Base-by-base conservation (phyloP, 2,329 filamentous ascomycete species). In the Sphaerostilbella broomeana region DNA sequence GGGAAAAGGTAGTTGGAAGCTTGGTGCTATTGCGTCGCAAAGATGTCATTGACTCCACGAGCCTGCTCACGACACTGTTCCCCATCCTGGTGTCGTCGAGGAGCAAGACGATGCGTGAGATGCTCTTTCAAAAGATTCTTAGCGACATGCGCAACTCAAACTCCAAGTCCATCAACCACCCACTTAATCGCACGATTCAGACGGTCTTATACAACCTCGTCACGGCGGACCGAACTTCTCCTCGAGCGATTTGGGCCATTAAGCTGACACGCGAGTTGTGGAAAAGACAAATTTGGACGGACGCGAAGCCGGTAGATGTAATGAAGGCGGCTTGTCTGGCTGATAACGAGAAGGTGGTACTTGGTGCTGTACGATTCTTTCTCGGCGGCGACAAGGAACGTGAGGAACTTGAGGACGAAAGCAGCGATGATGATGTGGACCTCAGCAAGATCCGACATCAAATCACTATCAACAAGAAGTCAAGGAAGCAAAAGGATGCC, bases 251-350 rank as follows among this genome's bases (percentile, higher is more conserved):
- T 35, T 98, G 92, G 92, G 88, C 92, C 4, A 87, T 95, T 45
- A 95, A 95, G 63, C 76, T 98, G 48, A 94, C 89, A 4, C 77
- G 90, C 46, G 92, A 98, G 67, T 70, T 98, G 56, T 98, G 92
- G 92, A 94, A 89, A 64, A 77, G 90, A 32, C 89, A 95, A 53
- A 81, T 97, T 47, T 98, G 92, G 92, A 87, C 85, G 8, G 92
- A 98, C 54, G 78, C 88, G 2, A 92, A 89, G 60, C 81, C 90
- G 0, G 92, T 97, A n/a, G 88, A 95, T 55, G 86, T 97, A 49
- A 97, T 98, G 89, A 94, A 94, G 64, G 85, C 95, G 63, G 88
- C 90, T 0, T 81, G 83, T 39, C 66, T 98, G 41, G 80, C 86
- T 4, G 84, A 95, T 36, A 94, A 95, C 51, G 86, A 94, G 53